phyloP scores from a whole-genome alignment of 305 asterid species.

The Fraxinus platypoda region DNA sequence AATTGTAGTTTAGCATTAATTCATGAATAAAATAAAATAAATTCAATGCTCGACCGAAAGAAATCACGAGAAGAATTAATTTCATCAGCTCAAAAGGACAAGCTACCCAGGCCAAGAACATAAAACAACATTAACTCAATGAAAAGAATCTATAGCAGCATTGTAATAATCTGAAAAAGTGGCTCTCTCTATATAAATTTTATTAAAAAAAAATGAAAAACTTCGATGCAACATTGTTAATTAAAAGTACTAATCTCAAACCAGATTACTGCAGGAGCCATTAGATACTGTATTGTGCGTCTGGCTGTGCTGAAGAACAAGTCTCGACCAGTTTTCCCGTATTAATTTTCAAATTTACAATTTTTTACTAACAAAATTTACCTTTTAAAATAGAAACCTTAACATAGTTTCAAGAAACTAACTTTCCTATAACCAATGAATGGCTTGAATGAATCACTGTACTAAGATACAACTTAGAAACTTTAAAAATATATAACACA shows the following conservation, averaged over 20 bases:
- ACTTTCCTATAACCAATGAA: neutral
- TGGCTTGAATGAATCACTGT: neutral
- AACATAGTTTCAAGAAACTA: neutral
- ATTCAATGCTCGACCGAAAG: neutral
- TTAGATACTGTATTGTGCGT: neutral
- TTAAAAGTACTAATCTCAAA: neutral
- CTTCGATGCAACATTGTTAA: neutral
- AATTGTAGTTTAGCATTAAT: neutral
- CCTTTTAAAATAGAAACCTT: neutral
- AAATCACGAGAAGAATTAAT: neutral
- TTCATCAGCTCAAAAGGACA: neutral
- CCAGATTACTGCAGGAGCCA: neutral
- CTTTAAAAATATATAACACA: neutral
- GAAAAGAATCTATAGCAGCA: neutral
- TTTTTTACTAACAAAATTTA: neutral
- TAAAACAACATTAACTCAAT: neutral
- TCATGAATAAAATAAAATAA: neutral
- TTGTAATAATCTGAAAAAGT: neutral
- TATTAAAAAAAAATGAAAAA: neutral
- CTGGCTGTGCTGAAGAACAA: neutral
- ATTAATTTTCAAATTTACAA: neutral
- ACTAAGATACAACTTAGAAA: neutral
- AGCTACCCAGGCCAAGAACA: neutral
- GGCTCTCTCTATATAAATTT: neutral
- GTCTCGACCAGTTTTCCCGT: neutral